Base-by-base conservation (phyloP, 257 asterid genomes). In the Verbena officinalis region DNA sequence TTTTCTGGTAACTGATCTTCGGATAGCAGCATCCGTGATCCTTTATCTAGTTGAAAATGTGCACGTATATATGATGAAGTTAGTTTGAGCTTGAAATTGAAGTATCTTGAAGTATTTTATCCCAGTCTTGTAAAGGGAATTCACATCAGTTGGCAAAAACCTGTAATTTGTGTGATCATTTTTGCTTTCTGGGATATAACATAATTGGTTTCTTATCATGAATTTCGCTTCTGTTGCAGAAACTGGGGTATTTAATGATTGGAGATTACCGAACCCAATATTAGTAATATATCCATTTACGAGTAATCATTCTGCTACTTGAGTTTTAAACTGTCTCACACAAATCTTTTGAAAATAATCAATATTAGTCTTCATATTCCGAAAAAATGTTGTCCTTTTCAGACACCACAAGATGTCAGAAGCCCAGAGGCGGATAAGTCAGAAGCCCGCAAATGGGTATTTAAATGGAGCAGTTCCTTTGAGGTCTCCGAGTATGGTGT, bases 401-500 rank as follows among this genome's bases (percentile, higher is more conserved):
- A 91, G 95, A 77, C 66, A 65, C 68, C 43, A 36, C 74, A 77
- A 75, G 73, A 94, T 94, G 97, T 90, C 96, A 54, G 99, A 94
- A 80, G 85, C 96, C 69, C 97, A 78, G 76, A 90, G 97, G 88
- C 86, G 83, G 82, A 80, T 78, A 22, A 73, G 73, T 56, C 13
- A 64, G 38, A 79, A 61, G 80, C 77, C 65, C 23, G 21, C 61
- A 33, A 88, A 83, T 22, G 95, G 93, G 51, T 65, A 77, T 57
- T 9, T 64, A 55, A 84, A 79, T 75, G 96, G 95, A 63, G 67
- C 75, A 55, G 56, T 74, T 73, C 91, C 79, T n/a, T 72, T 76
- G 44, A 83, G 95, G 84, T 80, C 96, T 52, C 89, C 89, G 0
- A 79, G 64, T 19, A 52, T 59, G 44, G 77, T 68, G 21, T 56